Evolutionary conservation across 2,329 filamentous ascomycete species (phyloP).

Genomic region (Stagonosporopsis rhizophila): DNA sequence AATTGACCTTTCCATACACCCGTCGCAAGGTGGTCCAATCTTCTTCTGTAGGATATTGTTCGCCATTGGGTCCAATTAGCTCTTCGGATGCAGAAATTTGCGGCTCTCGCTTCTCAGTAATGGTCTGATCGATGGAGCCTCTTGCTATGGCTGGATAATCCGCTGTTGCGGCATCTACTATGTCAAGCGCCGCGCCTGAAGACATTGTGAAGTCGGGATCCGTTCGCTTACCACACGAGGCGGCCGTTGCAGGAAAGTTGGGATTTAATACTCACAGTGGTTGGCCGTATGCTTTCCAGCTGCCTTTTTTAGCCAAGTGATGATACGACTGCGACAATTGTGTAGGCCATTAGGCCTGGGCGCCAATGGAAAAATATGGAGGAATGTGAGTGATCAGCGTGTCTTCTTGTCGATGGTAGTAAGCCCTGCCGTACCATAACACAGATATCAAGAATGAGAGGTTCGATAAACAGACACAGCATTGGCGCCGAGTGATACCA

Average conservation of each 20-base stretch:
- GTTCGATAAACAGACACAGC: background rate
- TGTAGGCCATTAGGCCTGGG: constrained; percentile 14
- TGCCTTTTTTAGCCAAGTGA: constrained; percentile 27
- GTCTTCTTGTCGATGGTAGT: background rate
- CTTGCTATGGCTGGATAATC: constrained; percentile 16
- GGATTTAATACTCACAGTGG: constrained; percentile 8
- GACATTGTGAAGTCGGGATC: constrained; percentile 19
- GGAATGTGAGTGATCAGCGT: constrained; percentile 19
- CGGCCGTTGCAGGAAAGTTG: background rate
- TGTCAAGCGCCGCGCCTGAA: constrained; percentile 27
- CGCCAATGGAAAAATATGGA: constrained; percentile 11
- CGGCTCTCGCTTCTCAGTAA: constrained; percentile 21
- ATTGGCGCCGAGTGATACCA: constrained; percentile 31
- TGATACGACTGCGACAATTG: constrained; percentile 6
- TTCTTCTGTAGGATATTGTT: constrained; percentile 37
- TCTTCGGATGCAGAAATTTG: constrained; percentile 14
- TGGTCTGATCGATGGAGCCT: constrained; percentile 7
- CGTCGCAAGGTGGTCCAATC: constrained; percentile 40
- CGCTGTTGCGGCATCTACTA: constrained; percentile 25
- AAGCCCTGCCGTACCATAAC: background rate
- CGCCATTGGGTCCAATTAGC: constrained; percentile 31
- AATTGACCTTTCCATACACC: constrained; percentile 41
- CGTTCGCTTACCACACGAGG: background rate
- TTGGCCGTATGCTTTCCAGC: constrained; percentile 11
- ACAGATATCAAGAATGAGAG: background rate